Conservation (phyloP, 345 rosid genomes). For the Isatis tinctoria region DNA sequence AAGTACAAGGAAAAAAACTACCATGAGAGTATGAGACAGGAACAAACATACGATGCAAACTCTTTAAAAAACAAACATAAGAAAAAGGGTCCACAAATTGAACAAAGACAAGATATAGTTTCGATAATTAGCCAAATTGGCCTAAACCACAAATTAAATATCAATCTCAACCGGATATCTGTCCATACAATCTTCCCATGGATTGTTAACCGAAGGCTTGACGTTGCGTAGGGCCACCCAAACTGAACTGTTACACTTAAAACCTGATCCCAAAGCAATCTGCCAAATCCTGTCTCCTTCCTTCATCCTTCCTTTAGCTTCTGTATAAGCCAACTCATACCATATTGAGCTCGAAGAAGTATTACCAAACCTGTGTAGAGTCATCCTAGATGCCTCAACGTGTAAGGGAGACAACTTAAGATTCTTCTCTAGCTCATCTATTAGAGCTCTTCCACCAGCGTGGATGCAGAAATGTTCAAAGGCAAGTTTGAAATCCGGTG, state of each 20-base stretch:
- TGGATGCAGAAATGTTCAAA: slow-evolving; percentile 79
- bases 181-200: slow-evolving; percentile 56
- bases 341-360: slow-evolving; percentile 68
- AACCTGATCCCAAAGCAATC: slow-evolving; percentile 72
- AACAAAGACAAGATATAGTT: slow-evolving; percentile 3
- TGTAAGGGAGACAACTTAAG: slow-evolving; percentile 50
- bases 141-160: slow-evolving; percentile 13
- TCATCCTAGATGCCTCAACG: slow-evolving; percentile 76
- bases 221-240: slow-evolving; percentile 48
- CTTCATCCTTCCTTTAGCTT: slow-evolving; percentile 63
- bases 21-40: no score
- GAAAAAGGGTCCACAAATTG: not conserved
- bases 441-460: slow-evolving; percentile 60
- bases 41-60: not conserved
- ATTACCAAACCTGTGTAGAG: slow-evolving; percentile 69
- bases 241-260: slow-evolving; percentile 67
- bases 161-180: slow-evolving; percentile 34
- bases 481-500: slow-evolving; percentile 64
- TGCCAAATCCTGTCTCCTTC: slow-evolving; percentile 70
- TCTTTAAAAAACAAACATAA: not conserved
- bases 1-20: not conserved
- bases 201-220: slow-evolving; percentile 43
- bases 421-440: slow-evolving; percentile 62
- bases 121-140: not conserved
- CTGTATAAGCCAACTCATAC: slow-evolving; percentile 66